phyloP scores from a whole-genome alignment of 2,329 filamentous ascomycete species.

The Pyrenophora tritici-repentis region DNA sequence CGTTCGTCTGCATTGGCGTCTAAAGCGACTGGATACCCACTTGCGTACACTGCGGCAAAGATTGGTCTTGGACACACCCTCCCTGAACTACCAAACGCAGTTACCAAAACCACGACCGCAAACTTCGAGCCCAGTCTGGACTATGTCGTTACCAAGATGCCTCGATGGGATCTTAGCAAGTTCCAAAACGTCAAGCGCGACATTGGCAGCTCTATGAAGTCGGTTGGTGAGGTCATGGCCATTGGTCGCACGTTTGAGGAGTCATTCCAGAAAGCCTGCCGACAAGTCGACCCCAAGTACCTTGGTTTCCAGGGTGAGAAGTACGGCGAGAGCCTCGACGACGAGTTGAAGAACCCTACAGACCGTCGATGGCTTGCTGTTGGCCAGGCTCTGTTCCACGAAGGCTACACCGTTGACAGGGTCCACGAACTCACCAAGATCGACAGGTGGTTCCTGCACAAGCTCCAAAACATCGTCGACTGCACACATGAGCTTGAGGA shows the following conservation, averaged over 20 bases:
- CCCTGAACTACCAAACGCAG: slow-evolving; percentile 94
- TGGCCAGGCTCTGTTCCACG: slow-evolving; percentile 96
- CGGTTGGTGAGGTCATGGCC: slow-evolving; percentile 98
- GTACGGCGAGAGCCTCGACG: slow-evolving; percentile 85
- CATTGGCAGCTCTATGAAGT: slow-evolving; percentile 98
- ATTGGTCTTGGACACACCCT: slow-evolving; percentile 95
- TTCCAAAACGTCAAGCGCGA: slow-evolving; percentile 98
- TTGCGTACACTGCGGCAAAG: slow-evolving; percentile 97
- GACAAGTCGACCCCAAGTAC: slow-evolving; percentile 91
- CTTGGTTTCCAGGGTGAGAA: slow-evolving; percentile 93
- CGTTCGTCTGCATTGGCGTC: slow-evolving; percentile 95
- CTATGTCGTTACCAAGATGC: slow-evolving; percentile 98
- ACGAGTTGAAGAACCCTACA: slow-evolving; percentile 86
- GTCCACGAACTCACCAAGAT: slow-evolving; percentile 97
- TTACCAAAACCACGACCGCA: slow-evolving; percentile 97
- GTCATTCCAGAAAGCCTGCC: slow-evolving; percentile 98
- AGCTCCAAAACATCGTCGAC: slow-evolving; percentile 96
- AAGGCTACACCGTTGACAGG: slow-evolving; percentile 89
- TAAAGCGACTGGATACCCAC: slow-evolving; percentile 95
- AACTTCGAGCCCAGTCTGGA: slow-evolving; percentile 98
- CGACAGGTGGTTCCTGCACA: slow-evolving; percentile 99
- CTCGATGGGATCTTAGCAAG: slow-evolving; percentile 96
- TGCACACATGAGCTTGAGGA: slow-evolving; percentile 84
- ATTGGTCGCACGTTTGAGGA: slow-evolving; percentile 98
- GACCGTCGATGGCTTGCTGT: slow-evolving; percentile 97